Evolutionary conservation across 1,284 basidiomycete species (phyloP).

Genomic region (Papiliotrema nemorosa): DNA sequence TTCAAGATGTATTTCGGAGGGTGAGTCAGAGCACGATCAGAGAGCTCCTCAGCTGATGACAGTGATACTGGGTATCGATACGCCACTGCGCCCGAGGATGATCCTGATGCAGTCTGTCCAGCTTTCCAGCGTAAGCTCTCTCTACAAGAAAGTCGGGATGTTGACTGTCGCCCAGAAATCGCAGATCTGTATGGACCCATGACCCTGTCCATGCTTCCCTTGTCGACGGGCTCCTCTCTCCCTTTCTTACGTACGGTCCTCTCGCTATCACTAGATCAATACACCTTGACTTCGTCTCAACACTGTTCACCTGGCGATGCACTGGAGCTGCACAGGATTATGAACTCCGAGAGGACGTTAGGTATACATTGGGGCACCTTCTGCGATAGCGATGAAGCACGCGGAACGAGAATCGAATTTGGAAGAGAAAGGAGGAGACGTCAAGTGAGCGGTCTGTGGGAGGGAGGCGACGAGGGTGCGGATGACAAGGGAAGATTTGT

Average conservation of each 20-base stretch:
- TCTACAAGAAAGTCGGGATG: background rate
- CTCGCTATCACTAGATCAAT: constrained; percentile 46
- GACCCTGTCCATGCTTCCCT: constrained; percentile 39
- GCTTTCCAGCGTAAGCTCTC: constrained; percentile 38
- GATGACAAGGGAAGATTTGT: constrained; percentile 38
- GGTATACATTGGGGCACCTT: constrained; percentile 51
- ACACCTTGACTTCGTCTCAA: constrained; percentile 46
- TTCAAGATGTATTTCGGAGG: constrained; percentile 48
- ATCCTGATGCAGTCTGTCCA: constrained; percentile 42
- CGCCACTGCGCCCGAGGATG: constrained; percentile 39
- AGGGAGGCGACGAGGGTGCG: constrained; percentile 9
- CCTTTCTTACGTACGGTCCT: constrained; percentile 46
- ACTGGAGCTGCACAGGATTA: constrained; percentile 38
- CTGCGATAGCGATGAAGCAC: constrained; percentile 43
- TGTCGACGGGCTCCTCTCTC: constrained; percentile 46
- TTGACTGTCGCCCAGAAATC: constrained; percentile 28
- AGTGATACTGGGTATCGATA: constrained; percentile 50
- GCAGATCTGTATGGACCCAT: constrained; percentile 42
- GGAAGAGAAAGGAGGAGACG: constrained; percentile 30
- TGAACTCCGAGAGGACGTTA: constrained; percentile 33
- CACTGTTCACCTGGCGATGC: constrained; percentile 48
- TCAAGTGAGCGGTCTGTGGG: constrained; percentile 33
- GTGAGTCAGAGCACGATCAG: constrained; percentile 22
- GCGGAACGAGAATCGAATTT: constrained; percentile 47
- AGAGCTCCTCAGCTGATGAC: background rate